Percentiles rank a stretch among this genome's conserved stretches.
Evolutionary conservation across 352 stramenopile species (phyloP).

Genomic region (Globisporangium camurandrum): DNA sequence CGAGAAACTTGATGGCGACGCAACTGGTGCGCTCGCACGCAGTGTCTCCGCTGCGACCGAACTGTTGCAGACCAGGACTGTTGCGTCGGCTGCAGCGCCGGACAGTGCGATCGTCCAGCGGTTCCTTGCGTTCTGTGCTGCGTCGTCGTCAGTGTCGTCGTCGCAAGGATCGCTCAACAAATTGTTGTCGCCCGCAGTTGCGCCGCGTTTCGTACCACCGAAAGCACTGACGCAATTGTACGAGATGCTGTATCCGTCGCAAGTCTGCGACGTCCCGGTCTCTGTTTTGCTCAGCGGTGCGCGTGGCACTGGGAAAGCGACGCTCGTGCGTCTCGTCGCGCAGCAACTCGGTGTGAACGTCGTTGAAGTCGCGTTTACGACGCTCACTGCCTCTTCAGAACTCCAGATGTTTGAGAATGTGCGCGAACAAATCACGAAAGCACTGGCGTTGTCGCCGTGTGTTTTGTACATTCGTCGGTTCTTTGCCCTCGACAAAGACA

Average conservation of each 20-base stretch:
- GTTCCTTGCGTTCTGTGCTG: conserved; percentile 28
- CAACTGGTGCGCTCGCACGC: conserved; percentile 24
- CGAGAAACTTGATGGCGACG: conserved; percentile 33
- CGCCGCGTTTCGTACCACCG: no score
- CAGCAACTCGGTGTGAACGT: conserved; percentile 58
- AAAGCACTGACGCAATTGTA: conserved; percentile 39
- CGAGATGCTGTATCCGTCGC: conserved; percentile 59
- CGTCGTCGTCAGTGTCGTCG: no score
- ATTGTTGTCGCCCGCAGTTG: no score
- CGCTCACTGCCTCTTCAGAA: conserved; percentile 64
- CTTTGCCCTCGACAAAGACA: conserved; percentile 69
- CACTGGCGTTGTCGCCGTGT: conserved; percentile 53
- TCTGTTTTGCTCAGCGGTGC: conserved; percentile 65
- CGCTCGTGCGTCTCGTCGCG: conserved; percentile 60
- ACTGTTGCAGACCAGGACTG: conserved; percentile 53
- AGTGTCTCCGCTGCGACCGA: conserved; percentile 56
- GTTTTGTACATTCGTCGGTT: conserved; percentile 78
- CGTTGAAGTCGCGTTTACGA: conserved; percentile 72
- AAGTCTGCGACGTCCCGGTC: conserved; percentile 58
- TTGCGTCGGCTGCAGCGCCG: conserved; percentile 35
- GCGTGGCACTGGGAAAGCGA: conserved; percentile 62
- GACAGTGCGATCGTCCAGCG: conserved; percentile 48
- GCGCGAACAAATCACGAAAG: conserved; percentile 58
- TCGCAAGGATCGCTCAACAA: no score
- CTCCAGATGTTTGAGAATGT: conserved; percentile 72